These are phyloP conservation scores for Friedmanniomyces simplex DNA, from an alignment of 495 filamentous ascomycete species.

Conservation along the genomic window DNA sequence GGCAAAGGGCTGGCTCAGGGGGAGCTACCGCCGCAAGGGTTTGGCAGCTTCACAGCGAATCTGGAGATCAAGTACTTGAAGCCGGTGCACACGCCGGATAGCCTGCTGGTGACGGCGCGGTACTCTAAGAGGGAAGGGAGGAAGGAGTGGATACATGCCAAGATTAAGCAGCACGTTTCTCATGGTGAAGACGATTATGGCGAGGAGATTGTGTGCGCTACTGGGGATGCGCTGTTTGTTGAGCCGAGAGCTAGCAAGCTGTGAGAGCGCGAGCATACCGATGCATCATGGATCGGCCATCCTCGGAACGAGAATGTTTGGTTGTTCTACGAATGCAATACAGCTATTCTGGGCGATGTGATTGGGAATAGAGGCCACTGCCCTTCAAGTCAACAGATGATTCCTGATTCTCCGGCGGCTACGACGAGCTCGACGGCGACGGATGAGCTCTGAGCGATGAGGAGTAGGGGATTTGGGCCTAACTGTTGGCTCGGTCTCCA, in stretches of 20 bases:
- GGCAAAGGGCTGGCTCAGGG: conserved; percentile 7
- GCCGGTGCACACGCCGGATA: conserved; percentile 44
- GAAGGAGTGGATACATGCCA: conserved; percentile 28
- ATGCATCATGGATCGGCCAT: too few species aligned
- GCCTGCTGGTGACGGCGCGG: conserved; percentile 40
- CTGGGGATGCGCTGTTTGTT: conserved; percentile 30
- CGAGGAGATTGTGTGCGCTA: conserved; percentile 27
- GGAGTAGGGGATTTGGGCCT: too few species aligned
- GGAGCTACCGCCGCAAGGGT: conserved; percentile 8
- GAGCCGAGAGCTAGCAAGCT: conserved; percentile 19
- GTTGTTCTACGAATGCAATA: too few species aligned
- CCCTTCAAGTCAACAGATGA: too few species aligned
- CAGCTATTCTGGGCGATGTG: too few species aligned
- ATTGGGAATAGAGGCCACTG: too few species aligned
- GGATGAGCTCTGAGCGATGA: too few species aligned
- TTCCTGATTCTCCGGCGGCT: too few species aligned
- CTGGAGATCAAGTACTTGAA: conserved; percentile 46
- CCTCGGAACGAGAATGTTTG: too few species aligned
- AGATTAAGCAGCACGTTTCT: conserved; percentile 18
- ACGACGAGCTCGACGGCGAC: too few species aligned
- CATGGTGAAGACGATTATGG: conserved; percentile 21
- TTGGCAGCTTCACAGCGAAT: conserved; percentile 35
- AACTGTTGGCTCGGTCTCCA: too few species aligned
- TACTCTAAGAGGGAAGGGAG: conserved; percentile 26
- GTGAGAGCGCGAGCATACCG: neutral